These are phyloP conservation scores for Ascochyta koolunga DNA, from an alignment of 2,329 filamentous ascomycete genomes.

Conservation along the genomic window DNA sequence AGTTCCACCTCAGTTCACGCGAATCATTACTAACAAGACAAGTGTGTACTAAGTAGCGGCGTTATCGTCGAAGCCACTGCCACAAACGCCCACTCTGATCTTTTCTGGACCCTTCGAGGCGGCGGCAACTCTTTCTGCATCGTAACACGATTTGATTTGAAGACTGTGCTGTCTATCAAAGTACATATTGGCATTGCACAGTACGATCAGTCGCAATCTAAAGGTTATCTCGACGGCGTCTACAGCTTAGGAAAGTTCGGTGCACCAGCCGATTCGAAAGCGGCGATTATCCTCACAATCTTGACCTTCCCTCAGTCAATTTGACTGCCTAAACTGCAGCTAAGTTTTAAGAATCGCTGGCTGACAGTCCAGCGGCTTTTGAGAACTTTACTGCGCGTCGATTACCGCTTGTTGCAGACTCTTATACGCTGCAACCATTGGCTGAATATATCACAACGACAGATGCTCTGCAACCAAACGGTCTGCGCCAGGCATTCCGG, in stretches of 20 bases:
- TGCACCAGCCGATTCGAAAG: constrained; percentile 22
- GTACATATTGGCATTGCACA: constrained; percentile 25
- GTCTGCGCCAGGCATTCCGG: constrained; percentile 24
- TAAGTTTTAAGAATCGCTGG: constrained; percentile 28
- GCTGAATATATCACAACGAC: constrained; percentile 20
- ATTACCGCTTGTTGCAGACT: constrained; percentile 21
- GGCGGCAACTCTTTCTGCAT: constrained; percentile 35
- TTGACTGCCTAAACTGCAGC: constrained; percentile 23
- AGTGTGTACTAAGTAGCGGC: constrained; percentile 36
- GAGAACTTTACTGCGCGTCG: constrained; percentile 30
- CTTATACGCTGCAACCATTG: constrained; percentile 19
- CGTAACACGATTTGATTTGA: constrained; percentile 26
- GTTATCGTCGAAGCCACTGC: constrained; percentile 28
- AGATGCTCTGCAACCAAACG: constrained; percentile 18
- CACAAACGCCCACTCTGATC: constrained; percentile 31
- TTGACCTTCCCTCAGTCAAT: constrained; percentile 16
- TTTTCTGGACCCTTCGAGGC: constrained; percentile 42
- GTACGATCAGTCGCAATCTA: constrained; percentile 17
- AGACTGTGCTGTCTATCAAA: constrained; percentile 15
- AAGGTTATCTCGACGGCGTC: constrained; percentile 27
- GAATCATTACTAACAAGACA: neutral
- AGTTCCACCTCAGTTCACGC: neutral
- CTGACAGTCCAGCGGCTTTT: constrained; percentile 17
- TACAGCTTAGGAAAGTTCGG: constrained; percentile 28
- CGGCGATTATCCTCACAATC: constrained; percentile 29